Evolutionary conservation across 192 early-diverging fungal genomes (phyloP).

Genomic region (Jimgerdemannia flammicorona): DNA sequence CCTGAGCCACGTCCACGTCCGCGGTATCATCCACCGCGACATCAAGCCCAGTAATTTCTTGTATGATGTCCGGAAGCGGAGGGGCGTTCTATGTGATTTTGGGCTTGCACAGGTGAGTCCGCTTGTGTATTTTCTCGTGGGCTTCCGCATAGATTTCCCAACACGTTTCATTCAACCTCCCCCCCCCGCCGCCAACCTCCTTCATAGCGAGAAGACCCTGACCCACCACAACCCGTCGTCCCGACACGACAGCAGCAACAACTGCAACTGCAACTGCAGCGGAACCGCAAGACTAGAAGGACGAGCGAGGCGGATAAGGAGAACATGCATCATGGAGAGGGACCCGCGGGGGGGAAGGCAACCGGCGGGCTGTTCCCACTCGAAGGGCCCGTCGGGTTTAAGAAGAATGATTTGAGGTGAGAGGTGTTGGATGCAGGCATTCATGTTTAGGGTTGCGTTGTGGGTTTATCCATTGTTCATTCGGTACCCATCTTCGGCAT

Average conservation of each 20-base stretch:
- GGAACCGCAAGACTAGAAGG: neutral
- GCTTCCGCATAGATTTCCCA: neutral
- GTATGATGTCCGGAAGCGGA: conserved; percentile 62
- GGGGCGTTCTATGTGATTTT: conserved; percentile 90
- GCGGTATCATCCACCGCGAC: conserved; percentile 84
- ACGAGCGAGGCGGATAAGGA: neutral
- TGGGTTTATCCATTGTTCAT: no score
- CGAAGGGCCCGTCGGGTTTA: conserved; percentile 32
- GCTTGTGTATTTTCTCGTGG: neutral
- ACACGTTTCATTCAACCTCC: neutral
- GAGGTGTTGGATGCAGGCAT: no score
- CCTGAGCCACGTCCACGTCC: conserved; percentile 63
- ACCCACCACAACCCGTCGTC: conserved; percentile 1
- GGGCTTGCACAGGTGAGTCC: conserved; percentile 72
- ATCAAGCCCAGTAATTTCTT: conserved; percentile 96
- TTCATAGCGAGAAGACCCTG: conserved; percentile 12
- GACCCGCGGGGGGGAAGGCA: neutral
- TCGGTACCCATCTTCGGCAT: no score
- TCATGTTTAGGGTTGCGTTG: no score
- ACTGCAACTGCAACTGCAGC: neutral
- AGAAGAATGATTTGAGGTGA: conserved; percentile 54
- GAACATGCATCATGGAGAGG: neutral
- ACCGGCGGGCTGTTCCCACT: neutral
- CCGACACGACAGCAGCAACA: neutral
- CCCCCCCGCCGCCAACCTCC: neutral